Percentiles rank a stretch among this genome's conserved stretches.
phyloP scores from a whole-genome alignment of 2,329 filamentous ascomycete species.

The Paecilomyces formosus region DNA sequence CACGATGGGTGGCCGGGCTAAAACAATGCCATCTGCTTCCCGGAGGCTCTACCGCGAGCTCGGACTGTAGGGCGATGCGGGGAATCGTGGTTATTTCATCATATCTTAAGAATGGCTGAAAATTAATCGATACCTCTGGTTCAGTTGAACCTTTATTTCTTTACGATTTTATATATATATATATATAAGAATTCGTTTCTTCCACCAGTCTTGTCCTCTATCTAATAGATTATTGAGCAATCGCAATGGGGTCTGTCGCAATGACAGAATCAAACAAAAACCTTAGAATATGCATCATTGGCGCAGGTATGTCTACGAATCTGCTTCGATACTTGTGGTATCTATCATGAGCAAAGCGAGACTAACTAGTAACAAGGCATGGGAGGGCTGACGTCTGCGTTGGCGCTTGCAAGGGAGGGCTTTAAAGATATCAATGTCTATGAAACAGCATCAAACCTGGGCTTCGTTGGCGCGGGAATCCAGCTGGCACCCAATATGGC shows the following conservation, averaged over 20 bases:
- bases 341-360: background rate
- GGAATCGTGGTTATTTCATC: background rate
- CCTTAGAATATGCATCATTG: conserved; percentile 39
- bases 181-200: background rate
- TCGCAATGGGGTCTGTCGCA: background rate
- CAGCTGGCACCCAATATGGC: conserved; percentile 79
- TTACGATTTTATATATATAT: background rate
- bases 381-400: conserved; percentile 65
- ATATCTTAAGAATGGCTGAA: background rate
- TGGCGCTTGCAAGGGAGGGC: conserved; percentile 68
- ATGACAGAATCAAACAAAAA: conserved; percentile 23
- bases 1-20: background rate
- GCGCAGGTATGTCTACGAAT: conserved; percentile 38
- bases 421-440: conserved; percentile 68
- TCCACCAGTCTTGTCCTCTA: background rate
- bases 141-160: background rate
- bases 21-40: background rate
- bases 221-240: background rate
- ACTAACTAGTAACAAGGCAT: conserved; percentile 49
- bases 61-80: background rate
- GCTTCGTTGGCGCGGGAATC: conserved; percentile 78
- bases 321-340: background rate
- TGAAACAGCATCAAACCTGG: conserved; percentile 64
- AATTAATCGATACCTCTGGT: background rate
- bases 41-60: background rate